These are phyloP conservation scores for Ophiocordyceps unilateralis DNA, from an alignment of 2,329 filamentous ascomycete genomes.

Conservation along the genomic window DNA sequence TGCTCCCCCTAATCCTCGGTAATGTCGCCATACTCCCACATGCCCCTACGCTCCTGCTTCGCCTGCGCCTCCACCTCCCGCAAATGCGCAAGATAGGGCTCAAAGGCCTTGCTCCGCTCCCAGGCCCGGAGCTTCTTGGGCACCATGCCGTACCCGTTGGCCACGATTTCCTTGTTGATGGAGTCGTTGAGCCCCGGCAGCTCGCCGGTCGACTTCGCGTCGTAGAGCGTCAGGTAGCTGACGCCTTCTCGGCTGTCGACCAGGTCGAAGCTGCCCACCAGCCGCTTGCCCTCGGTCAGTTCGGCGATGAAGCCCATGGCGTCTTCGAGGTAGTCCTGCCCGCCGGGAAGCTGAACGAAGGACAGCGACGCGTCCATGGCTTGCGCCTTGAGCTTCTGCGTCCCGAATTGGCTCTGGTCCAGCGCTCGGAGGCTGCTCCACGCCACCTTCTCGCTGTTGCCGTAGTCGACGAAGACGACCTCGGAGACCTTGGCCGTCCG, in stretches of 20 bases:
- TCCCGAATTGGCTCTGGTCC: conserved; percentile 58
- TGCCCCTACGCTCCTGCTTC: conserved; percentile 64
- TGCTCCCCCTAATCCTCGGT: conserved; percentile 51
- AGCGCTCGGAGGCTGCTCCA: conserved; percentile 77
- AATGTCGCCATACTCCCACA: conserved; percentile 98
- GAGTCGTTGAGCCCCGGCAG: conserved; percentile 50
- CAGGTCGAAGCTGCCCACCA: conserved; percentile 85
- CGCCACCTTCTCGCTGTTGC: conserved; percentile 76
- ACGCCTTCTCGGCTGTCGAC: conserved; percentile 63
- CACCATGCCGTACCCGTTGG: conserved; percentile 76
- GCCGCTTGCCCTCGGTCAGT: conserved; percentile 53
- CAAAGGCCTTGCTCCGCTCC: conserved; percentile 58
- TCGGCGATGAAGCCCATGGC: conserved; percentile 60
- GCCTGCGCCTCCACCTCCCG: conserved; percentile 60
- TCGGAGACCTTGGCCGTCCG: conserved; percentile 77
- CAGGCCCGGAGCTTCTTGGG: conserved; percentile 81
- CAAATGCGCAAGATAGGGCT: conserved; percentile 53
- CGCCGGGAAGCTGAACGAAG: conserved; percentile 73
- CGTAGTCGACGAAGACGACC: conserved; percentile 89
- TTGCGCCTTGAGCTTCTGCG: conserved; percentile 70
- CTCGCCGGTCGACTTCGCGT: conserved; percentile 45
- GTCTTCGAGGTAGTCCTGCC: conserved; percentile 68
- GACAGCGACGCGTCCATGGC: conserved; percentile 75
- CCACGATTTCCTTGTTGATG: conserved; percentile 75
- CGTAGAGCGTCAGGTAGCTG: conserved; percentile 75